Evolutionary conservation across 305 asterid species (phyloP), one percentile per base, ranked within the genome.

Genomic region (Fraxinus greggii): DNA sequence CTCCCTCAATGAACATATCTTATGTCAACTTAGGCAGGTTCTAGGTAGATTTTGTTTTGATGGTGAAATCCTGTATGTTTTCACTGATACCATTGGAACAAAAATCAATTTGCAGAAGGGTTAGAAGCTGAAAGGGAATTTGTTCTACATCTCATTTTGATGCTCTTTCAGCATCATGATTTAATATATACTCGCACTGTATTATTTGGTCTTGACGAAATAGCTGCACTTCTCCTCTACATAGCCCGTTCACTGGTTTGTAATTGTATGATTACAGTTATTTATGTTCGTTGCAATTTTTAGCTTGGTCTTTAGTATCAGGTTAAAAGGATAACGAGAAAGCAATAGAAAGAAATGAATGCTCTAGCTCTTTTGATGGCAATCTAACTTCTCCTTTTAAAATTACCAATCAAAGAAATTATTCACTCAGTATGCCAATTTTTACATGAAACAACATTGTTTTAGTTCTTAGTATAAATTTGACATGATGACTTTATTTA

Each of bases 21-120:
- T 72, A 4, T 75, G 38, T 35, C 26, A 24, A 75, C 81, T 69
- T 28, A 59, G 73, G 67, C 40, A 15, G 48, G 75, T 77, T 72
- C 61, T 78, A 36, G 31, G 7, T 80, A 0, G 77, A 63, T 56
- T 73, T 74, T 45, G 79, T 31, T 24, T 10, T 65, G 29, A 65
- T 9, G n/a, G 35, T 65, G 33, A 65, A 65, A 65, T 65, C 73
- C 8, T 65, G 19, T 65, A 26, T 65, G 73, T 3, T 26, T 65
- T 65, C 35, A 65, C 35, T 63, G 33, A 7, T 65, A 12, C 73
- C 29, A 26, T 26, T 3, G n/a, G n/a, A 65, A 26, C 17, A 26
- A 24, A 17, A 65, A 10, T 65, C n/a, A 24, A 65, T 26, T 12
- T 65, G 32, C 17, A 65, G 2, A 65, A 28, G 5, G 19, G 5